Conservation (phyloP, 352 stramenopile species). For the Globisporangium iwayamae region DNA sequence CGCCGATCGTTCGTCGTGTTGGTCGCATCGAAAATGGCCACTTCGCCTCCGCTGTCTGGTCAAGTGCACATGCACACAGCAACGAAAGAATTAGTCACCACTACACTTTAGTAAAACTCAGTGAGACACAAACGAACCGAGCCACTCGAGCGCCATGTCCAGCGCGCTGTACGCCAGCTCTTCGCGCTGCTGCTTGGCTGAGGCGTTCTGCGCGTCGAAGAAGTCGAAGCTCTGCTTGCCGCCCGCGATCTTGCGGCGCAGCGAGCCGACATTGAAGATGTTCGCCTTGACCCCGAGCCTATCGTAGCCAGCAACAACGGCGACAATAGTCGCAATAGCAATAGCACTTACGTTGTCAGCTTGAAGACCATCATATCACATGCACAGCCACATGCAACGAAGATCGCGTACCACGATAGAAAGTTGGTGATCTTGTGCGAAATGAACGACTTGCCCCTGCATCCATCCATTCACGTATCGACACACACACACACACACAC, state of each 20-base stretch:
- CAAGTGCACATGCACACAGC: neutral
- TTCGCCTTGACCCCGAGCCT: conserved; percentile 44
- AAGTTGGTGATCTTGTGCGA: conserved; percentile 76
- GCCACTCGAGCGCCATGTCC: conserved; percentile 36
- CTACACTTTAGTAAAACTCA: neutral
- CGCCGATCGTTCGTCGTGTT: conserved; percentile 59
- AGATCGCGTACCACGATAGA: conserved; percentile 27
- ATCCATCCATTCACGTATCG: neutral
- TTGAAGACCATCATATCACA: neutral
- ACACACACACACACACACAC: neutral
- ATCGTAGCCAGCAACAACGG: neutral
- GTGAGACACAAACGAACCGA: conserved; percentile 13
- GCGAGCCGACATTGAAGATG: conserved; percentile 92
- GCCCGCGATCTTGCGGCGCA: conserved; percentile 72
- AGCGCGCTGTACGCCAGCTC: conserved; percentile 61
- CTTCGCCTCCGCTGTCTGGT: conserved; percentile 37
- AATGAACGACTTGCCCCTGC: conserved; percentile 89
- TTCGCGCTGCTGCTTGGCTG: conserved; percentile 54
- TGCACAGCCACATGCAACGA: neutral
- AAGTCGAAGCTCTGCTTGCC: conserved; percentile 64
- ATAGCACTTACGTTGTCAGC: neutral
- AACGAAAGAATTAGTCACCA: neutral
- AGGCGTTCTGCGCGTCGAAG: conserved; percentile 79
- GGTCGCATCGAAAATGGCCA: conserved; percentile 75
- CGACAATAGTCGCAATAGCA: neutral